Evolutionary conservation across 139 green algal genomes (phyloP).

Genomic region (Pleodorina starrii): DNA sequence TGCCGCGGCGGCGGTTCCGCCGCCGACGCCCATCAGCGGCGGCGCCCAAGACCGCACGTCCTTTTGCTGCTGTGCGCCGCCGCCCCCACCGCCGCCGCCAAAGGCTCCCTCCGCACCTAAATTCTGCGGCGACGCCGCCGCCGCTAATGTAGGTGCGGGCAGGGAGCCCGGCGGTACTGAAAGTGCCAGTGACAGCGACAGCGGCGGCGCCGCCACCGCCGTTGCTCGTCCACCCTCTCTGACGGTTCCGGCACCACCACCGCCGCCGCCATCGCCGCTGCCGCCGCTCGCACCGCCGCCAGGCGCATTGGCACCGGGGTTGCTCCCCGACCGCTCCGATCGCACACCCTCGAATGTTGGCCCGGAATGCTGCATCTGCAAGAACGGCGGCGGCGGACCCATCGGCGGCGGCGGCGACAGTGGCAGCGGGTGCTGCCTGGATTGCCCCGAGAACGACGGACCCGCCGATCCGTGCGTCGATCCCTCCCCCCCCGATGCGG

Average conservation of each 20-base stretch:
- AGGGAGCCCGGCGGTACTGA: neutral
- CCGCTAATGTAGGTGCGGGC: neutral
- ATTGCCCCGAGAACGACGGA: neutral
- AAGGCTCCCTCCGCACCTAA: neutral
- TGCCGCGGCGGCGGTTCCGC: neutral
- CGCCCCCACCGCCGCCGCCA: neutral
- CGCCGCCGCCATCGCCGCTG: neutral
- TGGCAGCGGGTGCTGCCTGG: neutral
- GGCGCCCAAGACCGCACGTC: neutral
- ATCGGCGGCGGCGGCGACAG: neutral
- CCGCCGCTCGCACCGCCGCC: neutral
- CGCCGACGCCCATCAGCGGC: neutral
- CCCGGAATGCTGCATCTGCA: neutral
- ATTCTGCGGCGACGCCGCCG: neutral
- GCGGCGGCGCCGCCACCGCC: neutral
- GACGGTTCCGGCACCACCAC: too few relatives aligned
- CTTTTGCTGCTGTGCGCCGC: neutral
- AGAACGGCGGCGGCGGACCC: neutral
- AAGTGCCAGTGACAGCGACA: neutral
- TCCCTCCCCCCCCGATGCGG: neutral
- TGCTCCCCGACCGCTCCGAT: neutral
- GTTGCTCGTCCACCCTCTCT: too few relatives aligned
- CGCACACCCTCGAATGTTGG: neutral
- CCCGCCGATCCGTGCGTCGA: neutral
- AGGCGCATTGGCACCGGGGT: neutral